Evolutionary conservation across 352 stramenopile genomes (phyloP).

Genomic region (Poterioochromonas sp.): DNA sequence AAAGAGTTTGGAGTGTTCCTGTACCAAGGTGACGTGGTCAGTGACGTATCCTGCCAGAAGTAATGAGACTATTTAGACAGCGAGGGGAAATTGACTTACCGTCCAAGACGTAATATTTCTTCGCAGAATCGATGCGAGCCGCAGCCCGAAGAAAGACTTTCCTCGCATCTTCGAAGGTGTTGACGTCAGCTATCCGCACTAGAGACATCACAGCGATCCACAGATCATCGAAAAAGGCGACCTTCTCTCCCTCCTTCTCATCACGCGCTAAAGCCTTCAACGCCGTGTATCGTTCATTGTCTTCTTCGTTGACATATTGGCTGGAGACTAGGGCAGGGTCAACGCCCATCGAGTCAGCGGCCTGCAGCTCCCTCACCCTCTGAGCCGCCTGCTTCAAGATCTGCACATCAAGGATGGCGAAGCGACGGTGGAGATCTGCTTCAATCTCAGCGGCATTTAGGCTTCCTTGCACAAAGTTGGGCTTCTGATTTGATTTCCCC

Average conservation of each 20-base stretch:
- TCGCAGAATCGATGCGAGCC: slow-evolving; percentile 8
- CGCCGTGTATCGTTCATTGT: background rate
- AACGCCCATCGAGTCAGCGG: background rate
- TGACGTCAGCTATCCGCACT: background rate
- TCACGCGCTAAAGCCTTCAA: background rate
- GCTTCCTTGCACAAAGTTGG: slow-evolving; percentile 14
- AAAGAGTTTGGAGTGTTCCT: slow-evolving; percentile 18
- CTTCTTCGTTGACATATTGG: background rate
- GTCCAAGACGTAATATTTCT: slow-evolving; percentile 18
- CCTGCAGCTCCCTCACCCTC: background rate
- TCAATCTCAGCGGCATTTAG: slow-evolving; percentile 20
- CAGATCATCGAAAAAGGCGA: background rate
- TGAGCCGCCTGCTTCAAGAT: background rate
- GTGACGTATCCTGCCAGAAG: slow-evolving; percentile 20
- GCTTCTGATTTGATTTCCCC: background rate
- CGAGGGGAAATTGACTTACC: background rate
- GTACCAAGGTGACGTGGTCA: slow-evolving; percentile 8
- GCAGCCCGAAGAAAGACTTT: background rate
- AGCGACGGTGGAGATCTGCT: background rate
- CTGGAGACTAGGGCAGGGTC: background rate
- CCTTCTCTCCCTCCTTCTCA: background rate
- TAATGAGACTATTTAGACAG: too few relatives aligned
- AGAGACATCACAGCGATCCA: background rate
- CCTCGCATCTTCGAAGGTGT: slow-evolving; percentile 12
- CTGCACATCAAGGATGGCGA: background rate